Conservation (phyloP, 2,329 filamentous ascomycete genomes). For the Colletotrichum tamarilloi region DNA sequence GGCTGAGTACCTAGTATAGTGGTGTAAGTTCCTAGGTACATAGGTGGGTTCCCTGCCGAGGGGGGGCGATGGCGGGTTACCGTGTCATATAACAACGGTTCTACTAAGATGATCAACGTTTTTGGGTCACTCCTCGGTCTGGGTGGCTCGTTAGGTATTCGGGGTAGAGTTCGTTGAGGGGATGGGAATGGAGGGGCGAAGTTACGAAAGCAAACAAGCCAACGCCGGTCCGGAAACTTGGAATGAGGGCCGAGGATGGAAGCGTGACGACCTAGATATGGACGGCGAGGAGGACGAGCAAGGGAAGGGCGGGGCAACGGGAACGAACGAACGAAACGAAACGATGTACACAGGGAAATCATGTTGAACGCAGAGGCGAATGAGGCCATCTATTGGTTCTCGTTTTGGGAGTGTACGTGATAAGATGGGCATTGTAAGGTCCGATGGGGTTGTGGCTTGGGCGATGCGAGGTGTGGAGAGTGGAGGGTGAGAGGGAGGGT, state of each 20-base stretch:
- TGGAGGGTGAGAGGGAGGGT: no score
- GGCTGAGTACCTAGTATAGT: not conserved
- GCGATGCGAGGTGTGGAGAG: not conserved
- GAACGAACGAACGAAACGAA: no score
- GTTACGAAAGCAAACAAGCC: not conserved
- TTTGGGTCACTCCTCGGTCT: not conserved
- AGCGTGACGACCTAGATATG: not conserved
- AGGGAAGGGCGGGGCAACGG: not conserved
- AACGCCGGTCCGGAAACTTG: not conserved
- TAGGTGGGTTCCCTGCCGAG: not conserved
- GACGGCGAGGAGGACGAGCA: not conserved
- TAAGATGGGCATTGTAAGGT: conserved; percentile 3
- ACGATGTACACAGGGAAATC: no score
- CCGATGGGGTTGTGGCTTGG: not conserved
- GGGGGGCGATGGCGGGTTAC: not conserved
- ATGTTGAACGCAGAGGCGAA: not conserved
- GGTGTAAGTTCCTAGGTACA: no score
- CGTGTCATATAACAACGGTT: not conserved
- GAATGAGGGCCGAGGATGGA: not conserved
- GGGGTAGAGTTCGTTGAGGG: not conserved
- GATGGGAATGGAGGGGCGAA: not conserved
- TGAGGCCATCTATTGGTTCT: not conserved
- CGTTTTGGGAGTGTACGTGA: not conserved
- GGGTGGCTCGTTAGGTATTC: not conserved
- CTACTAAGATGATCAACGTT: not conserved